Evolutionary conservation across 2,329 filamentous ascomycete species (phyloP).

Genomic region (Aspergillus pseudoterreus): DNA sequence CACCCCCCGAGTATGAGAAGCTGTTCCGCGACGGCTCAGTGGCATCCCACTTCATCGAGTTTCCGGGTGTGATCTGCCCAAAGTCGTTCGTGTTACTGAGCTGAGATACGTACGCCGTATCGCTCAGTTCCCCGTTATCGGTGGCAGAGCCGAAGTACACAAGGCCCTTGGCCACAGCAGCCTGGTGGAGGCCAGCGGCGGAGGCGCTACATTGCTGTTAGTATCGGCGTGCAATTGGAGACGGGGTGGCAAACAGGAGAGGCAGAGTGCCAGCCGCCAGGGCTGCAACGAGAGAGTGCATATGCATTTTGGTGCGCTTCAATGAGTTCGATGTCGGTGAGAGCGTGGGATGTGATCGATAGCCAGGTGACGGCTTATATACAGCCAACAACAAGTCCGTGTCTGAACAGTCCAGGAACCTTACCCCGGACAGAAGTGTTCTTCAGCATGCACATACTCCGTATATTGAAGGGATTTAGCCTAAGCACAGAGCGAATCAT

Average conservation of each 20-base stretch:
- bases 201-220: slow-evolving; percentile 11
- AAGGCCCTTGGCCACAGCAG: slow-evolving; percentile 53
- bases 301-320: slow-evolving; percentile 12
- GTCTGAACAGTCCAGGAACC: background rate
- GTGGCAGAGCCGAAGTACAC: slow-evolving; percentile 58
- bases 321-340: too few relatives aligned
- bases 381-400: background rate
- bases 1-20: slow-evolving; percentile 59
- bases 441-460: background rate
- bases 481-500: background rate
- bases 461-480: background rate
- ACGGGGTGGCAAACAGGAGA: slow-evolving; percentile 13
- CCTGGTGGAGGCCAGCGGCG: slow-evolving; percentile 22
- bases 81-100: slow-evolving; percentile 60
- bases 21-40: slow-evolving; percentile 55
- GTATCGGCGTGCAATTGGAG: background rate
- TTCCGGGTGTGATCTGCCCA: slow-evolving; percentile 62
- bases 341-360: too few relatives aligned
- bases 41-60: slow-evolving; percentile 62
- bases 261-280: slow-evolving; percentile 21
- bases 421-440: background rate
- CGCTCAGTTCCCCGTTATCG: slow-evolving; percentile 52
- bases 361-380: background rate
- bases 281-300: slow-evolving; percentile 15
- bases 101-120: slow-evolving; percentile 54